These are phyloP conservation scores for Raphanus hybrid DNA, from an alignment of 441 rosid species.

Conservation along the genomic window DNA sequence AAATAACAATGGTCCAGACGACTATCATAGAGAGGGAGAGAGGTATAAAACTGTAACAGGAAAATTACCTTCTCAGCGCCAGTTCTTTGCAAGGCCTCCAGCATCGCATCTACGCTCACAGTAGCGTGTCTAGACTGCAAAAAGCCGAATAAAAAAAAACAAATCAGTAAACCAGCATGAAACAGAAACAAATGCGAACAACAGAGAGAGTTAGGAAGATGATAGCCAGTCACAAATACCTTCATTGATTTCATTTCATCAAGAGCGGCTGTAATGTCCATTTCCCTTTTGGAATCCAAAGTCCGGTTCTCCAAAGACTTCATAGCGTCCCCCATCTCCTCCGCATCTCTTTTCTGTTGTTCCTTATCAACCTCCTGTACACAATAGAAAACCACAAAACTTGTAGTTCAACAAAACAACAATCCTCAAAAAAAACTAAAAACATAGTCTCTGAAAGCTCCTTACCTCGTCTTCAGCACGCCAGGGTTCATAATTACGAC, in stretches of 20 bases:
- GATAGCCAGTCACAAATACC: conserved; percentile 38
- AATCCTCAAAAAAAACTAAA: too few relatives aligned
- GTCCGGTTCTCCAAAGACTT: conserved; percentile 86
- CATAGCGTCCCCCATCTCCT: conserved; percentile 96
- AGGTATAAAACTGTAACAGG: conserved; percentile 5
- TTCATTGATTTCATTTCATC: conserved; percentile 95
- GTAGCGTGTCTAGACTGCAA: conserved; percentile 82
- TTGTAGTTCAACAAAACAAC: neutral
- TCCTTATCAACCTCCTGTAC: conserved; percentile 60
- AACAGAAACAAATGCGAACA: too few relatives aligned
- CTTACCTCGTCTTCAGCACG: conserved; percentile 82
- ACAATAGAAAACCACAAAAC: conserved; percentile 21
- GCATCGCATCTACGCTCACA: conserved; percentile 83
- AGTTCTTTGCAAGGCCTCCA: conserved; percentile 76
- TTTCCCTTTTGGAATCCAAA: conserved; percentile 86
- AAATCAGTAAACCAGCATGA: conserved; percentile 15
- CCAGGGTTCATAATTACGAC: conserved; percentile 90
- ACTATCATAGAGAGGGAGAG: conserved; percentile 15
- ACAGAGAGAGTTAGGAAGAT: too few relatives aligned
- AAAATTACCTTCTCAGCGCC: conserved; percentile 60
- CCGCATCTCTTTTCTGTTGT: conserved; percentile 65
- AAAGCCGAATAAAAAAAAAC: conserved; percentile 6
- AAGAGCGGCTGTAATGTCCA: conserved; percentile 89
- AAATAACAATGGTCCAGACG: neutral
- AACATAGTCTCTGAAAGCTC: neutral